phyloP scores from a whole-genome alignment of 2,329 filamentous ascomycete species.

The Cordyceps fumosorosea region DNA sequence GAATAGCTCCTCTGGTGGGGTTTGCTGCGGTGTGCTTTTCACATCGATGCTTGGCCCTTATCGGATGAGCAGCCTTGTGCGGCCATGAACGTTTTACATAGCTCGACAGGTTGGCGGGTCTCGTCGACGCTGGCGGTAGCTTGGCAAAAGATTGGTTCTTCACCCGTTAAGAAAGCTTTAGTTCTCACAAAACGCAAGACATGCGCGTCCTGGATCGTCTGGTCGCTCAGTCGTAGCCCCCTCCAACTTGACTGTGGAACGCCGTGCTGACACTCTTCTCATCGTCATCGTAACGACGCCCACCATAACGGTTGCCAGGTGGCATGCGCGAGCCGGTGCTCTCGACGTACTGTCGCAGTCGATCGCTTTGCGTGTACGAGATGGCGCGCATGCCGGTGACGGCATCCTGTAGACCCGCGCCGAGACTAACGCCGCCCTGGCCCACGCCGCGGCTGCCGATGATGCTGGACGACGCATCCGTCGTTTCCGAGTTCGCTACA shows the following conservation, averaged over 20 bases:
- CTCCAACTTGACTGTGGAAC: constrained; percentile 89
- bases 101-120: background rate
- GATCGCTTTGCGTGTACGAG: constrained; percentile 60
- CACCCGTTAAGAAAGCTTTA: background rate
- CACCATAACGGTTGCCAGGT: constrained; percentile 61
- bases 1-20: background rate
- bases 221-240: constrained; percentile 44
- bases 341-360: constrained; percentile 90
- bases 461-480: constrained; percentile 74
- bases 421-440: constrained; percentile 82
- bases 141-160: background rate
- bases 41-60: background rate
- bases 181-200: background rate
- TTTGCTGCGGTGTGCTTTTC: background rate
- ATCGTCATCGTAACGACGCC: constrained; percentile 77
- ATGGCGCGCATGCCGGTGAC: constrained; percentile 58
- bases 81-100: background rate
- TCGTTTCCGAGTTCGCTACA: constrained; percentile 82
- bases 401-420: constrained; percentile 67
- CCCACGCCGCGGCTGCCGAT: constrained; percentile 68
- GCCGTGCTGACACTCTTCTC: constrained; percentile 94
- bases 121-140: background rate
- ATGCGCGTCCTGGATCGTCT: background rate
- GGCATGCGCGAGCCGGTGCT: constrained; percentile 62
- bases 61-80: background rate